Conservation (phyloP, 345 rosid genomes). For the Lenwebbia sp. region DNA sequence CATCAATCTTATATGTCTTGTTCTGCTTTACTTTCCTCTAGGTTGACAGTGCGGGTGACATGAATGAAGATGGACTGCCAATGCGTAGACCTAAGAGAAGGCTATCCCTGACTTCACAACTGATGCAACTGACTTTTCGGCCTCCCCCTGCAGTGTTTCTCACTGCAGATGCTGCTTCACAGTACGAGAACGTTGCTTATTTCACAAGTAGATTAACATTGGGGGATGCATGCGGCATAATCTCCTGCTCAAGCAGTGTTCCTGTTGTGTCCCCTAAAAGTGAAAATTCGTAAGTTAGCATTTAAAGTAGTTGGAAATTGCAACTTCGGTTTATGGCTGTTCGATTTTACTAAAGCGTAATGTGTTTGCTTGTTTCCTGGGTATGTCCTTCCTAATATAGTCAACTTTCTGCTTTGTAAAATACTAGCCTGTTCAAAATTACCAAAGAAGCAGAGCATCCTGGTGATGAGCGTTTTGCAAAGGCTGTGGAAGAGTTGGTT, state of each 20-base stretch:
- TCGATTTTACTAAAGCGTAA: neutral
- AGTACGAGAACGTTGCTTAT: slow-evolving; percentile 42
- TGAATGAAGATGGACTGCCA: slow-evolving; percentile 34
- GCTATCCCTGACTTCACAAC: slow-evolving; percentile 61
- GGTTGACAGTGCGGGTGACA: slow-evolving; percentile 53
- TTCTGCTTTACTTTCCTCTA: neutral
- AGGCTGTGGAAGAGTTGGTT: slow-evolving; percentile 53
- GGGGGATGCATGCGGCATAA: slow-evolving; percentile 63
- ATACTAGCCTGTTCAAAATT: slow-evolving; percentile 34
- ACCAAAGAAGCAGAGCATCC: slow-evolving; percentile 21
- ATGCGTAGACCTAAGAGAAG: slow-evolving; percentile 61
- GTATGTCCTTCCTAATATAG: neutral
- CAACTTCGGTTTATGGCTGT: neutral
- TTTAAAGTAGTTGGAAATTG: neutral
- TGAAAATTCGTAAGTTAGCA: slow-evolving; percentile 45
- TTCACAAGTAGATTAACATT: slow-evolving; percentile 41
- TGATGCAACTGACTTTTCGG: slow-evolving; percentile 59
- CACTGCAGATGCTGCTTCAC: slow-evolving; percentile 31
- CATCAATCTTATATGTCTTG: neutral
- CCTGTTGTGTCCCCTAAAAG: slow-evolving; percentile 6
- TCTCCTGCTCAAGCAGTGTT: slow-evolving; percentile 20
- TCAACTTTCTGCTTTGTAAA: neutral
- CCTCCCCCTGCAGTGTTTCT: slow-evolving; percentile 51
- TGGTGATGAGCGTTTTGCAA: slow-evolving; percentile 40
- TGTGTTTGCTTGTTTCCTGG: neutral